Percentiles rank a stretch among this genome's conserved stretches.
Conservation (phyloP, 495 filamentous ascomycete species). For the Filosporella fistucella region DNA sequence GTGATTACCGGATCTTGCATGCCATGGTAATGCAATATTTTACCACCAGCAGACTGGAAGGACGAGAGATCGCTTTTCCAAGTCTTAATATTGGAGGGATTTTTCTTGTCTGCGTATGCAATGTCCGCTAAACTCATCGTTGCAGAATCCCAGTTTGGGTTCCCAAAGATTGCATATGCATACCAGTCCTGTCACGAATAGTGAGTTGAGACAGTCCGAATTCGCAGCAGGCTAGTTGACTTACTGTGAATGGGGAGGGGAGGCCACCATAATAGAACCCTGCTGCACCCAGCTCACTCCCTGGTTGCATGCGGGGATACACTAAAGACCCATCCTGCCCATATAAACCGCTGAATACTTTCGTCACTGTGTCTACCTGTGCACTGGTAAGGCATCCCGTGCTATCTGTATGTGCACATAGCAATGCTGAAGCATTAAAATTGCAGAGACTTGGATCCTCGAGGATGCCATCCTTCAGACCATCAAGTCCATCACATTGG, state of each 20-base stretch:
- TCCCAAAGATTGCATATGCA: conserved; percentile 13
- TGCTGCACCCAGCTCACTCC: conserved; percentile 28
- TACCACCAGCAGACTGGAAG: conserved; percentile 35
- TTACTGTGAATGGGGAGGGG: conserved; percentile 22
- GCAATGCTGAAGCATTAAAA: conserved; percentile 45
- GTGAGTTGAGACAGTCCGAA: conserved; percentile 32
- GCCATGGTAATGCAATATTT: conserved; percentile 27
- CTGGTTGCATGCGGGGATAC: conserved; percentile 43
- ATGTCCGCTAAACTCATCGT: conserved; percentile 23
- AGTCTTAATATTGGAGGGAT: conserved; percentile 33
- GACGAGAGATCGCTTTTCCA: conserved; percentile 32
- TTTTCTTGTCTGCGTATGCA: conserved; percentile 22
- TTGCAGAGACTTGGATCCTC: conserved; percentile 55
- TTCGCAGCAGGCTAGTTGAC: conserved; percentile 47
- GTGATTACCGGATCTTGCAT: conserved; percentile 35
- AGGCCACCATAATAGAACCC: conserved; percentile 14
- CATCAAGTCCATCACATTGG: conserved; percentile 64
- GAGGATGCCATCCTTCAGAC: conserved; percentile 59
- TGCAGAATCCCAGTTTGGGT: conserved; percentile 40
- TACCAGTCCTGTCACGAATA: neutral
- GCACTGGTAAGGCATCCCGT: conserved; percentile 47
- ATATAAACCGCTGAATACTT: conserved; percentile 42
- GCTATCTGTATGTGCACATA: conserved; percentile 38
- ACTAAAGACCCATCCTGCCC: conserved; percentile 42
- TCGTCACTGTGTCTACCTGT: conserved; percentile 48